Percentiles rank a stretch among this genome's conserved stretches.
These are phyloP conservation scores for Polygonum aviculare DNA, from an alignment of 148 eudicot genomes.

Conservation along the genomic window DNA sequence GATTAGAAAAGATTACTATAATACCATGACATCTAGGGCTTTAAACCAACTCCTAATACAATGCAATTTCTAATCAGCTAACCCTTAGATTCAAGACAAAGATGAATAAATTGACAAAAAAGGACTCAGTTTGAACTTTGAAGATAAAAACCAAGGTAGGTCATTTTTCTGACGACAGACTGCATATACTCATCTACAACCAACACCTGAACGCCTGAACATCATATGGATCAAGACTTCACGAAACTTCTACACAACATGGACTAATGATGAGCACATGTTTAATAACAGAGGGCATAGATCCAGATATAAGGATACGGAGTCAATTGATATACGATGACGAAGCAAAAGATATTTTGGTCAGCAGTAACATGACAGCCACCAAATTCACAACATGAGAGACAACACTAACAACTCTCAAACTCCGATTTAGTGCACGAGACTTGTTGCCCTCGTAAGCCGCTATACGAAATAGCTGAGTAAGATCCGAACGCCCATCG, in stretches of 20 bases:
- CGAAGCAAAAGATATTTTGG: no score
- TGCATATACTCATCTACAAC: background rate
- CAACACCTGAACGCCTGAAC: no score
- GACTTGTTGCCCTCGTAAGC: slow-evolving; percentile 89
- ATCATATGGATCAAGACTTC: background rate
- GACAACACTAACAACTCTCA: slow-evolving; percentile 85
- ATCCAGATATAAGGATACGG: no score
- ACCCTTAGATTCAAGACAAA: background rate
- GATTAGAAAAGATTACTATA: no score
- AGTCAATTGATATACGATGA: no score
- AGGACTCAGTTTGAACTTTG: background rate
- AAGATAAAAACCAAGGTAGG: background rate
- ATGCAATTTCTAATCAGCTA: background rate
- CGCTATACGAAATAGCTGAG: slow-evolving; percentile 67
- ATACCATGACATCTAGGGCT: no score
- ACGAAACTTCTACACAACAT: background rate
- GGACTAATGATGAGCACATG: no score
- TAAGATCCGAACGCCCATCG: slow-evolving; percentile 63
- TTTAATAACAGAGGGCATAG: no score
- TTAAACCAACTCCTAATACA: background rate
- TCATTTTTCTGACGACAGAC: background rate
- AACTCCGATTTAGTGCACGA: slow-evolving; percentile 58
- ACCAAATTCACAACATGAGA: no score
- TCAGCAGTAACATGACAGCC: no score
- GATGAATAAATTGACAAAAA: background rate